Evolutionary conservation across 371 early-diverging fungal species (phyloP).

Genomic region (Coemansia sp.): DNA sequence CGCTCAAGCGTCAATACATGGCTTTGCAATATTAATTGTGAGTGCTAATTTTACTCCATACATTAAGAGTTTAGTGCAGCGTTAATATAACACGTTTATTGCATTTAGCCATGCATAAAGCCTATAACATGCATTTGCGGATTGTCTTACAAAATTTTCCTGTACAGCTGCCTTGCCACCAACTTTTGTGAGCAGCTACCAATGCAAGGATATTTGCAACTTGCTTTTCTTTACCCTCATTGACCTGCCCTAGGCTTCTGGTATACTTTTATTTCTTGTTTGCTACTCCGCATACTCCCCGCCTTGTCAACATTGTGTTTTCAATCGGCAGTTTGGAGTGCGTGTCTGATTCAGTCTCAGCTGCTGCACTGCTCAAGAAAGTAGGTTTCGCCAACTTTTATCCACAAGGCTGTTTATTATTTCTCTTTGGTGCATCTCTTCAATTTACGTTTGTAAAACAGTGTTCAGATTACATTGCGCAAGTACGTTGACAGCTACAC

Average conservation of each 20-base stretch:
- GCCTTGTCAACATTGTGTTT: background rate
- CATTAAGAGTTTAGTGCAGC: background rate
- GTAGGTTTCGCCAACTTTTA: background rate
- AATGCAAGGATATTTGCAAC: background rate
- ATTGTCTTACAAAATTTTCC: background rate
- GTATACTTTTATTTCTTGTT: background rate
- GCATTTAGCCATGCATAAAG: background rate
- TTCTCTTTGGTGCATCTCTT: background rate
- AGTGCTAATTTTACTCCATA: background rate
- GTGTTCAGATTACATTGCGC: background rate
- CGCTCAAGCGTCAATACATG: background rate
- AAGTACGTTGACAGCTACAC: background rate
- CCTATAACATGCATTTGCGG: background rate
- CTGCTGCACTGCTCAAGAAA: conserved; percentile 4
- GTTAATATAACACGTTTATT: background rate
- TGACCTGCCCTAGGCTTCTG: background rate
- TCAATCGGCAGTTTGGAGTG: background rate
- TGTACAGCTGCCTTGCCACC: background rate
- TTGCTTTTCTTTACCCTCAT: background rate
- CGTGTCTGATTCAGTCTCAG: background rate
- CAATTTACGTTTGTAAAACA: background rate
- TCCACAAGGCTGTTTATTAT: background rate
- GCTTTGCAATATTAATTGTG: background rate
- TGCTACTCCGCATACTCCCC: conserved; percentile 5
- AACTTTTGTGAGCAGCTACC: background rate